Evolutionary conservation across 306 rosid genomes (phyloP).

Genomic region (Vigna radiata): DNA sequence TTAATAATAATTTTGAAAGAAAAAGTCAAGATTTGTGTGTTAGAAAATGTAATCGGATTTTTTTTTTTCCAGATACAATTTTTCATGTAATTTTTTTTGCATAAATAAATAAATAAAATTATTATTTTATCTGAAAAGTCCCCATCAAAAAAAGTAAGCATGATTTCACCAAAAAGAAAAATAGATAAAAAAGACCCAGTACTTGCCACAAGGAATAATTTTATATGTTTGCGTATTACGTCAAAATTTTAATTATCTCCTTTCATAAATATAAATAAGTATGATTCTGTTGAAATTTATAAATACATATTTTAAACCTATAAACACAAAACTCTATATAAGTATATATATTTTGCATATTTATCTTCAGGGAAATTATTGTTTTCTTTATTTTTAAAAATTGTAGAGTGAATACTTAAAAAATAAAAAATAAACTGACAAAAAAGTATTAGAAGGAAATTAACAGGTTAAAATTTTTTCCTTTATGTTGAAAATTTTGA

Average conservation of each 20-base stretch:
- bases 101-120: neutral
- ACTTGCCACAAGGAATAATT: neutral
- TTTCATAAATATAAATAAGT: neutral
- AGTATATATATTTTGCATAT: neutral
- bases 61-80: slow-evolving; percentile 1
- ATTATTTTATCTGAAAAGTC: neutral
- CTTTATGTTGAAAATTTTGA: neutral
- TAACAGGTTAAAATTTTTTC: neutral
- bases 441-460: neutral
- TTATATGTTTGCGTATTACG: neutral
- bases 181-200: neutral
- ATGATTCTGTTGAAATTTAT: neutral
- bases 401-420: neutral
- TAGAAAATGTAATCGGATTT: neutral
- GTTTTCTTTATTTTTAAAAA: neutral
- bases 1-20: neutral
- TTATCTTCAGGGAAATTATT: too few relatives aligned
- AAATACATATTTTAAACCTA: neutral
- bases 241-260: neutral
- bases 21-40: slow-evolving; percentile 17
- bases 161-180: slow-evolving; percentile 1
- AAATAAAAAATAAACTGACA: neutral
- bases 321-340: neutral
- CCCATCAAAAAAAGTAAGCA: neutral
- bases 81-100: neutral